A percentile compares a stretch with the other conserved stretches of the same genome.
Evolutionary conservation across 1,284 basidiomycete species (phyloP).

Genomic region (Apiotrichum siamense): DNA sequence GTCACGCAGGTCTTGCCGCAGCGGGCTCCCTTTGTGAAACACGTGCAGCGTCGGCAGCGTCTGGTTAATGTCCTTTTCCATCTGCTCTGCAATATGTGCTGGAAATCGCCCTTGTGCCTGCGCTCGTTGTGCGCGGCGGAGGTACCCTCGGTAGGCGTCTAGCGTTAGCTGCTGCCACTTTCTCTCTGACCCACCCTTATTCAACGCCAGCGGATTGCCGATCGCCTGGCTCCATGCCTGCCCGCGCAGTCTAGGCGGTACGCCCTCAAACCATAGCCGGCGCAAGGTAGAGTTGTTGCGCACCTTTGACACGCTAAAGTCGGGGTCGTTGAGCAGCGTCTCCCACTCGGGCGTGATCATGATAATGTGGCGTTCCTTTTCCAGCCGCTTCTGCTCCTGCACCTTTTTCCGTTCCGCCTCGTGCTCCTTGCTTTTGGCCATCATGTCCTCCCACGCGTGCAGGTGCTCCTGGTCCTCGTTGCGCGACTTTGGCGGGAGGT

Average conservation of each 20-base stretch:
- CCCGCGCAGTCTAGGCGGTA: conserved; percentile 78
- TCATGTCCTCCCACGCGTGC: conserved; percentile 86
- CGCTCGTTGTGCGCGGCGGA: conserved; percentile 67
- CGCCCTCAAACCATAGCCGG: conserved; percentile 85
- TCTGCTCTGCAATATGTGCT: conserved; percentile 57
- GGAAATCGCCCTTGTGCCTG: conserved; percentile 68
- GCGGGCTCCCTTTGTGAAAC: conserved; percentile 72
- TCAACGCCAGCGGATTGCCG: conserved; percentile 80
- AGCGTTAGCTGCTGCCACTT: conserved; percentile 12
- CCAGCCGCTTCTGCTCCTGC: conserved; percentile 22
- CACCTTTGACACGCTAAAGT: conserved; percentile 25
- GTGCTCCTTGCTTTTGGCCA: conserved; percentile 51
- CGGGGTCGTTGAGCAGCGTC: conserved; percentile 24
- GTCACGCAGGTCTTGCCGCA: conserved; percentile 80
- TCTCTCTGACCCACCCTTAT: conserved; percentile 63
- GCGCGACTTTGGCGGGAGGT: conserved; percentile 75
- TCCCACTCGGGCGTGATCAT: conserved; percentile 40
- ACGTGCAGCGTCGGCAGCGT: conserved; percentile 86
- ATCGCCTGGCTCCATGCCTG: conserved; percentile 81
- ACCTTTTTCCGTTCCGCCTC: conserved; percentile 28
- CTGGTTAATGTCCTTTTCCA: conserved; percentile 71
- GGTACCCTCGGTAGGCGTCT: conserved; percentile 72
- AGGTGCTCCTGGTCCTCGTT: conserved; percentile 77
- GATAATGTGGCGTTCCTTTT: conserved; percentile 35
- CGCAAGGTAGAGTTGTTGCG: conserved; percentile 52